Percentiles rank a stretch among this genome's conserved stretches.
These are phyloP conservation scores for Paraleonurus japonicus DNA, from an alignment of 257 asterid genomes.

Conservation along the genomic window DNA sequence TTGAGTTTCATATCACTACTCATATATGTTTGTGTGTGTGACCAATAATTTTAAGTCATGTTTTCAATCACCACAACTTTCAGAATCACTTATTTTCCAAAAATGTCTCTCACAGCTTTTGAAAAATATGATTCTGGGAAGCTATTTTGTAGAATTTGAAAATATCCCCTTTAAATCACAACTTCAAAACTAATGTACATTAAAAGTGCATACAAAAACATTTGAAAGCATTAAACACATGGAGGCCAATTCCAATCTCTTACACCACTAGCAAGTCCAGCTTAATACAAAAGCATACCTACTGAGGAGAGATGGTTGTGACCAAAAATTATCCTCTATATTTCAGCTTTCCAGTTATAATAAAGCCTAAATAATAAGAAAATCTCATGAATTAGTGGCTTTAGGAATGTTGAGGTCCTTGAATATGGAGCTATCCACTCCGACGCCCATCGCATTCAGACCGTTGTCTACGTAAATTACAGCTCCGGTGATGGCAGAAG, in stretches of 20 bases:
- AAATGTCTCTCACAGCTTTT: no score
- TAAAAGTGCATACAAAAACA: neutral
- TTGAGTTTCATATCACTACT: no score
- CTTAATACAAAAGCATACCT: neutral
- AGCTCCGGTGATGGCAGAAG: constrained; percentile 86
- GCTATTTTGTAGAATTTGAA: no score
- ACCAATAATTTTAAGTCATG: no score
- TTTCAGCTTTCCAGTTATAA: neutral
- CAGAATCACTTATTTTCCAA: no score
- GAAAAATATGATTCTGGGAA: no score
- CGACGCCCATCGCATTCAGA: constrained; percentile 87
- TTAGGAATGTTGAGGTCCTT: constrained; percentile 69
- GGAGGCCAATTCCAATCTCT: neutral
- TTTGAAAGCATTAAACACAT: neutral
- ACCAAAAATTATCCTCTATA: constrained; percentile 35
- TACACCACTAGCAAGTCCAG: neutral
- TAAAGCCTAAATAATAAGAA: neutral
- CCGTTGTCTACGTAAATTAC: constrained; percentile 87
- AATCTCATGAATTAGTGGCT: constrained; percentile 26
- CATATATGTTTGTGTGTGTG: neutral
- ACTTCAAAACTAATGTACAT: neutral
- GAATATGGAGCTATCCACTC: constrained; percentile 75
- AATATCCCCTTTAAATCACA: no score
- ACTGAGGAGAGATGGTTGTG: constrained; percentile 9
- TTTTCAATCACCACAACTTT: no score